A percentile compares a stretch with the other conserved stretches of the same genome.
These are phyloP conservation scores for Teratosphaeria epicoccoides DNA, from an alignment of 2,329 filamentous ascomycete species.

Conservation along the genomic window DNA sequence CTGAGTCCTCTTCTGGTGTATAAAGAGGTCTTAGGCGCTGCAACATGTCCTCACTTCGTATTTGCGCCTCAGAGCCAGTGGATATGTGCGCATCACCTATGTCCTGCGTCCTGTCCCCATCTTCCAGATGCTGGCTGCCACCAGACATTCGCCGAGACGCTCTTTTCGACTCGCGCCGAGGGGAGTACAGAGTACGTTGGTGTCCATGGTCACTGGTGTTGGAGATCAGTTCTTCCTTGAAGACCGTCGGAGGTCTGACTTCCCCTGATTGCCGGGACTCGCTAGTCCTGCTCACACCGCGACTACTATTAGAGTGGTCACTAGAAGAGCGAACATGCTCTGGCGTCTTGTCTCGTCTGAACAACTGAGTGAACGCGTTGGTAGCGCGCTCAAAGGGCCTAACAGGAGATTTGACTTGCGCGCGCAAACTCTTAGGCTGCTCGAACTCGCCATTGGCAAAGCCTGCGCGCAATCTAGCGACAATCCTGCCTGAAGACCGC, in stretches of 20 bases:
- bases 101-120: slow-evolving; percentile 1
- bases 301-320: neutral
- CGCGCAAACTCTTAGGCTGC: slow-evolving; percentile 18
- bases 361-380: slow-evolving; percentile 28
- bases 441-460: slow-evolving; percentile 21
- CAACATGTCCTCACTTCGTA: neutral
- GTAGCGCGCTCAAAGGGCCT: slow-evolving; percentile 30
- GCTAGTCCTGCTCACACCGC: neutral
- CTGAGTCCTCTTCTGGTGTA: neutral
- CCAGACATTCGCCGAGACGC: neutral
- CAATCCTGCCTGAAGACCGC: neutral
- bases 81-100: slow-evolving; percentile 4
- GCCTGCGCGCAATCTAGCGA: slow-evolving; percentile 20
- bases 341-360: slow-evolving; percentile 19
- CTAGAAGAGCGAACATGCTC: slow-evolving; percentile 1
- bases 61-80: slow-evolving; percentile 1
- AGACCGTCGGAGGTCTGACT: neutral
- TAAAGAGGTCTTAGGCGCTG: neutral
- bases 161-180: neutral
- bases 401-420: slow-evolving; percentile 24
- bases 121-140: neutral
- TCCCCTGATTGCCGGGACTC: neutral
- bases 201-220: neutral
- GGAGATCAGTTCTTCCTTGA: slow-evolving; percentile 3
- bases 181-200: neutral